Evolutionary conservation across 495 filamentous ascomycete species (phyloP).

Genomic region (Massariosphaeria phaeospora): DNA sequence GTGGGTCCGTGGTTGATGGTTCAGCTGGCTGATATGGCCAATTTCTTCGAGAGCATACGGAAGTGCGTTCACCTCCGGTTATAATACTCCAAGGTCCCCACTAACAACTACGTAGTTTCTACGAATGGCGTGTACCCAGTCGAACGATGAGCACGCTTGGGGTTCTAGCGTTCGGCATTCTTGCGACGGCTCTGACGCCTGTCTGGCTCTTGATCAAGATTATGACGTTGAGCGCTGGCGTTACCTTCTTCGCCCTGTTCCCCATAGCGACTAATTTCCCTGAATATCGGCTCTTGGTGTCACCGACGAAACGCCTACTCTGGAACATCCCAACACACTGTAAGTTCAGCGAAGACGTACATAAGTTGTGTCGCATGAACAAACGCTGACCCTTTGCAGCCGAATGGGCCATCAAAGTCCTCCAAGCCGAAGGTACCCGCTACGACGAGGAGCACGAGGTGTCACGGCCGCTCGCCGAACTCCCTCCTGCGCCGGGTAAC

Average conservation of each 20-base stretch:
- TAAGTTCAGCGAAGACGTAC: background rate
- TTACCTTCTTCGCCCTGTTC: slow-evolving; percentile 44
- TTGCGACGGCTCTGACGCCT: slow-evolving; percentile 36
- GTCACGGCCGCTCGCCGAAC: background rate
- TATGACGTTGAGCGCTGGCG: slow-evolving; percentile 40
- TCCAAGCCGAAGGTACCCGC: slow-evolving; percentile 30
- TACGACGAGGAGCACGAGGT: background rate
- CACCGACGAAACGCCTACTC: slow-evolving; percentile 43
- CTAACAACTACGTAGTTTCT: slow-evolving; percentile 39
- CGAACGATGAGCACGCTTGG: slow-evolving; percentile 40
- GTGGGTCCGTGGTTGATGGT: slow-evolving; percentile 43
- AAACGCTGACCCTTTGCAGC: slow-evolving; percentile 3
- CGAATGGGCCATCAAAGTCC: slow-evolving; percentile 32
- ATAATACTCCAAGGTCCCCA: background rate
- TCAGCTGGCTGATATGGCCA: slow-evolving; percentile 45
- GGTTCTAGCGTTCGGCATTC: slow-evolving; percentile 37
- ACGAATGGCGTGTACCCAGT: slow-evolving; percentile 42
- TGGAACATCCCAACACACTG: slow-evolving; percentile 43
- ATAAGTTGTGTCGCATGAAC: background rate
- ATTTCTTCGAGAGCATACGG: slow-evolving; percentile 41
- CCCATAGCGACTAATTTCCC: slow-evolving; percentile 44
- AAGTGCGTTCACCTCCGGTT: slow-evolving; percentile 32
- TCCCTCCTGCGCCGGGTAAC: background rate
- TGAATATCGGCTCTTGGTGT: slow-evolving; percentile 44
- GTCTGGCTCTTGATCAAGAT: slow-evolving; percentile 42